Conservation (phyloP, 2,329 filamentous ascomycete species). For the Epicoccum nigrum region DNA sequence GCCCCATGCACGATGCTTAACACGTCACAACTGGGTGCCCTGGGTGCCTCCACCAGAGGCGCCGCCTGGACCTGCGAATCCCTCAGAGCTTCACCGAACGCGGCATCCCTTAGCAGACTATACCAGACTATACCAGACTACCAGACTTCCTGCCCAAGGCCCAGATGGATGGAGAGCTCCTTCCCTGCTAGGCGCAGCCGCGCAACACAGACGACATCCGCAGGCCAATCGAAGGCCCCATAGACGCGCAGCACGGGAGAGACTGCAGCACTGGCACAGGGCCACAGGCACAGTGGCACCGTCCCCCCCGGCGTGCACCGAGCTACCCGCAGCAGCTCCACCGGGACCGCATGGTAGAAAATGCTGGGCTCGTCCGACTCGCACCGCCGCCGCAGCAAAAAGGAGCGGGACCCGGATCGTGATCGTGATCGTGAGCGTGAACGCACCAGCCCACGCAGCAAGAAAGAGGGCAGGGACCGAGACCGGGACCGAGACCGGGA, state of each 20-base stretch:
- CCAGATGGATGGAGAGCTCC: constrained; percentile 36
- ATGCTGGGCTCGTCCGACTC: constrained; percentile 44
- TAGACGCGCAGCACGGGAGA: constrained; percentile 33
- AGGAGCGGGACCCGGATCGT: constrained; percentile 27
- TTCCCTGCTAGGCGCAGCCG: constrained; percentile 42
- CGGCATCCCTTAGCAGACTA: constrained; percentile 1
- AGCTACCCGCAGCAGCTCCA: constrained; percentile 22
- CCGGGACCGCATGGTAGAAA: constrained; percentile 14
- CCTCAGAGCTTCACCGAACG: constrained; percentile 13
- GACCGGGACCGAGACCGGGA: constrained; percentile 20
- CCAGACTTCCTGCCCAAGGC: constrained; percentile 17
- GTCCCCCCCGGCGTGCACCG: background rate
- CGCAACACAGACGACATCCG: constrained; percentile 25
- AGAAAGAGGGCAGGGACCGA: constrained; percentile 25
- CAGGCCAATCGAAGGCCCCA: constrained; percentile 36
- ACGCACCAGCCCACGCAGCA: background rate
- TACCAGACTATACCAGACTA: constrained; percentile 6
- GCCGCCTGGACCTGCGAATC: constrained; percentile 2
- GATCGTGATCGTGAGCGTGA: constrained; percentile 5
- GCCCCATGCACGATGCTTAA: constrained; percentile 6
- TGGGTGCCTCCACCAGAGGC: constrained; percentile 13
- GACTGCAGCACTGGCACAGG: background rate
- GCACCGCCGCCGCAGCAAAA: constrained; percentile 47
- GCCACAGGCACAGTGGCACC: too few relatives aligned
- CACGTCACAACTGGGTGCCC: constrained; percentile 23